Evolutionary conservation across 768 basidiomycete species (phyloP).

Genomic region (Lentinula sp.): DNA sequence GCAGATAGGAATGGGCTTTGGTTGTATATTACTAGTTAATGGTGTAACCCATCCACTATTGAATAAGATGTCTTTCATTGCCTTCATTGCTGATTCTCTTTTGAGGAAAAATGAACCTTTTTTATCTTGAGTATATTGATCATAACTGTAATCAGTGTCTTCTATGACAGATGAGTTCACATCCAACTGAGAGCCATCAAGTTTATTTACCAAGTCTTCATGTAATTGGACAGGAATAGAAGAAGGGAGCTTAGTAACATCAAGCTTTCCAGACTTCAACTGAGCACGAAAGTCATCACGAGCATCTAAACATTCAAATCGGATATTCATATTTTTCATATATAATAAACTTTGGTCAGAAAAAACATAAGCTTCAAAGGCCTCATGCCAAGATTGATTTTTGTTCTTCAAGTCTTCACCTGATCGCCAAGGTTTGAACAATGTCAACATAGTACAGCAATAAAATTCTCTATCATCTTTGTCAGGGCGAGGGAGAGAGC

Average conservation of each 20-base stretch:
- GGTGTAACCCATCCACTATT: no score
- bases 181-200: background rate
- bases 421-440: slow-evolving; percentile 23
- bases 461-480: slow-evolving; percentile 24
- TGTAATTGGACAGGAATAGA: background rate
- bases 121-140: no score
- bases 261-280: background rate
- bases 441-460: slow-evolving; percentile 23
- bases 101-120: no score
- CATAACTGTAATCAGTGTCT: no score
- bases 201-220: background rate
- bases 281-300: slow-evolving; percentile 23
- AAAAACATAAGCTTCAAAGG: slow-evolving; percentile 15
- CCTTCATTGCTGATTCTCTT: no score
- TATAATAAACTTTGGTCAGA: background rate
- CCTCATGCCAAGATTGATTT: slow-evolving; percentile 16
- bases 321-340: slow-evolving; percentile 25
- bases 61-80: no score
- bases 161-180: background rate
- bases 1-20: no score
- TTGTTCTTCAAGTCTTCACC: slow-evolving; percentile 14
- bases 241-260: background rate
- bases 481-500: slow-evolving; percentile 21
- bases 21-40: no score
- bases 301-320: slow-evolving; percentile 29